Evolutionary conservation across 441 rosid genomes (phyloP), one percentile per base, ranked within the genome.

Genomic region (Arabidopsis hybrid): DNA sequence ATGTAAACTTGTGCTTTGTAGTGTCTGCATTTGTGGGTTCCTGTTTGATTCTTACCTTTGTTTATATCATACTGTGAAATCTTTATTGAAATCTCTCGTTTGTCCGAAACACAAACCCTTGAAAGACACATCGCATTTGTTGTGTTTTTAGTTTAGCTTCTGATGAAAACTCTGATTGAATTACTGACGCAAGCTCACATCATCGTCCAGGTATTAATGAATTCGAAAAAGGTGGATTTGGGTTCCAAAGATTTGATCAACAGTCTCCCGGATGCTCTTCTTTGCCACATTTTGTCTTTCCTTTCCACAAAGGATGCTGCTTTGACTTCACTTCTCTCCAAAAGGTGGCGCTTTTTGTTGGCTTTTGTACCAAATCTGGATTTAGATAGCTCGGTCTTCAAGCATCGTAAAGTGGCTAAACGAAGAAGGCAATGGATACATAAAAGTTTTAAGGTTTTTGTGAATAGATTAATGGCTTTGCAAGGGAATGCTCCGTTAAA

Each of bases 401-500:
- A 72, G 16, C 6, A 1, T 42, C 46, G 1, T 12, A 2, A 42
- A 42, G 13, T 42, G 46, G 46, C 7, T 42, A 42, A 6, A 12
- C 6, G 14, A 42, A 42, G 12, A 52, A 61, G 35, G 69, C 52
- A 1, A 10, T 16, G 42, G 2, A 4, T 62, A 62, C 53, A 55
- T 17, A 3, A 32, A 61, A 62, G 76, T 34, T 62, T 62, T 36
- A 52, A 40, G 62, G 8, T 62, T 13, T 62, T 72, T 18, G 58
- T 73, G 17, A 65, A 73, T 13, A 64, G 58, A 46, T 16, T 64
- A 3, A 32, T 72, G n/a, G 47, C 57, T 11, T 43, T 72, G 31
- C 76, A 64, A 63, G 70, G 63, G 57, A 72, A 64, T 65, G 64
- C 76, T 63, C 58, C 49, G 8, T 53, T 64, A 2, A 55, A 63